Evolutionary conservation across 1,139 yeast species (phyloP).

Genomic region (Diutina sp.): DNA sequence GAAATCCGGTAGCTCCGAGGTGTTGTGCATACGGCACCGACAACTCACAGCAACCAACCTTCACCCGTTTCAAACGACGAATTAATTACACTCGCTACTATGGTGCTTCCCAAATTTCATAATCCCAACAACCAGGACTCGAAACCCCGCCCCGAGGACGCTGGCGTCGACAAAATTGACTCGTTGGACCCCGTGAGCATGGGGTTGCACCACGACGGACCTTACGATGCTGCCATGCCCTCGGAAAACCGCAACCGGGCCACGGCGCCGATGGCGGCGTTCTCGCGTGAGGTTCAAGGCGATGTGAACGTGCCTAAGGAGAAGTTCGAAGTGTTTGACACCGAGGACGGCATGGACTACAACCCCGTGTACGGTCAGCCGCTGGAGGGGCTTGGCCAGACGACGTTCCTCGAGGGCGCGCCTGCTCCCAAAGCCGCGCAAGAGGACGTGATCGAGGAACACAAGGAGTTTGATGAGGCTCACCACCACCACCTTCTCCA

Average conservation of each 20-base stretch:
- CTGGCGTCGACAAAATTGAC: neutral
- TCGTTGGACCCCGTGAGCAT: neutral
- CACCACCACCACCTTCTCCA: neutral
- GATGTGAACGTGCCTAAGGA: neutral
- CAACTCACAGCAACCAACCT: neutral
- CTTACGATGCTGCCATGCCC: conserved; percentile 1
- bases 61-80: neutral
- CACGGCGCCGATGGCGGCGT: conserved; percentile 2
- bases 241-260: neutral
- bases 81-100: neutral
- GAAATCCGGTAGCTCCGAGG: neutral
- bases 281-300: neutral
- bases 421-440: neutral
- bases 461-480: neutral
- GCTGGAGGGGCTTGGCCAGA: neutral
- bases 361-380: neutral
- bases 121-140: neutral
- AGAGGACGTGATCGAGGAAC: neutral
- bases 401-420: neutral
- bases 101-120: neutral
- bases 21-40: neutral
- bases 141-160: neutral
- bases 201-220: conserved; percentile 2
- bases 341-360: neutral
- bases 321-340: neutral